Percentiles rank a stretch among this genome's conserved stretches.
Evolutionary conservation across 2,329 filamentous ascomycete genomes (phyloP).

Genomic region (Ophiocordyceps camponoti-rufipedis): DNA sequence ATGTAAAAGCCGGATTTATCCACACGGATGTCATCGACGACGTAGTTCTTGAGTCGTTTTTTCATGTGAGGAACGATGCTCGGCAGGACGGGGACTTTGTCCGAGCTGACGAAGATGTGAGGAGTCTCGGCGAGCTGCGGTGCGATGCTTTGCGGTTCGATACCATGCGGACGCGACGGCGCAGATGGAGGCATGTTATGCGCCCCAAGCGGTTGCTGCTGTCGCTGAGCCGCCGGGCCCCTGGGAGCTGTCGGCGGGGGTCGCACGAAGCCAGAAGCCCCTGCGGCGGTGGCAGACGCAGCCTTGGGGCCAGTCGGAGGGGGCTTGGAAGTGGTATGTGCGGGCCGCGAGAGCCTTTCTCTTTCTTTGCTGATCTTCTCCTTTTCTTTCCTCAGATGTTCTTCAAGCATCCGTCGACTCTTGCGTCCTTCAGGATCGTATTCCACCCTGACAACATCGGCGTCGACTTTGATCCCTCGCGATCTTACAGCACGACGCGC

Average conservation of each 20-base stretch:
- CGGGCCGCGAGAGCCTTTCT: conserved; percentile 12
- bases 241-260: conserved; percentile 75
- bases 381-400: conserved; percentile 49
- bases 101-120: conserved; percentile 78
- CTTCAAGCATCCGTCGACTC: conserved; percentile 62
- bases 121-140: conserved; percentile 58
- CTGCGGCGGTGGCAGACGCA: conserved; percentile 6
- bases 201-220: conserved; percentile 8
- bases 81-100: conserved; percentile 69
- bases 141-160: conserved; percentile 50
- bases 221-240: conserved; percentile 46
- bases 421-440: conserved; percentile 77
- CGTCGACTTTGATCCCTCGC: conserved; percentile 64
- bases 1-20: conserved; percentile 84
- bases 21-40: conserved; percentile 63
- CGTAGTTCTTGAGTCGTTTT: conserved; percentile 69
- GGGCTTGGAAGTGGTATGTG: conserved; percentile 10
- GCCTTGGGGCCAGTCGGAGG: conserved; percentile 20
- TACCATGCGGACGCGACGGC: conserved; percentile 18
- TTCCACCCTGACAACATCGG: conserved; percentile 61
- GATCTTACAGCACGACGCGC: conserved; percentile 64
- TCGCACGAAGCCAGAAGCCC: conserved; percentile 11
- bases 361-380: conserved; percentile 32
- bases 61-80: conserved; percentile 81
- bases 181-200: conserved; percentile 12